A percentile compares a stretch with the other conserved stretches of the same genome.
Conservation (phyloP, 2,329 filamentous ascomycete species). For the Claviceps sp. region DNA sequence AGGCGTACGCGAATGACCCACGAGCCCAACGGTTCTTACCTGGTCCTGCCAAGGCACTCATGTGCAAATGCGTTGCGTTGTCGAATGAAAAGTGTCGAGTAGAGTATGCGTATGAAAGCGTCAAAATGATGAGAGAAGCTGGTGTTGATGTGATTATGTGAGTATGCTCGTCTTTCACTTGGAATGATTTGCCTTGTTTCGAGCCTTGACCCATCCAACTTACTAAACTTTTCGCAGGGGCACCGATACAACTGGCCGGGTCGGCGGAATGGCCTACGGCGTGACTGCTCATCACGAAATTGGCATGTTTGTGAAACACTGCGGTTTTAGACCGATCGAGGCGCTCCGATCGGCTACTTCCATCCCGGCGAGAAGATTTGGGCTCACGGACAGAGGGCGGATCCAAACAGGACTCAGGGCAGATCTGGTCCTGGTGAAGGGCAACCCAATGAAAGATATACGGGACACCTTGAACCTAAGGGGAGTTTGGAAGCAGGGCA, state of each 20-base stretch:
- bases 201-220: not conserved
- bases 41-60: conserved; percentile 4
- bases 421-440: conserved; percentile 9
- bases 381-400: conserved; percentile 5
- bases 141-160: conserved; percentile 8
- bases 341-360: conserved; percentile 9
- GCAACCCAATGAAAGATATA: conserved; percentile 5
- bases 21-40: conserved; percentile 3
- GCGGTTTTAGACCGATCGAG: conserved; percentile 6
- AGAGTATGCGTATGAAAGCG: conserved; percentile 8
- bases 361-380: conserved; percentile 6
- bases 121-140: conserved; percentile 6
- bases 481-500: conserved; percentile 9
- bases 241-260: conserved; percentile 8
- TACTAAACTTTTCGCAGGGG: conserved; percentile 3
- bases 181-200: not conserved
- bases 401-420: conserved; percentile 7
- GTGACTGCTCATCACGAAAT: conserved; percentile 8
- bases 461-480: conserved; percentile 3
- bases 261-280: conserved; percentile 7
- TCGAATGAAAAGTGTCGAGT: conserved; percentile 3
- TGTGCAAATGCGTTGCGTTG: conserved; percentile 5
- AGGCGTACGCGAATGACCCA: conserved; percentile 10
- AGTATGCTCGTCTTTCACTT: not conserved
- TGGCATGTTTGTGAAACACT: conserved; percentile 8